Evolutionary conservation across 768 basidiomycete genomes (phyloP).

Genomic region (Amanita phalloides): DNA sequence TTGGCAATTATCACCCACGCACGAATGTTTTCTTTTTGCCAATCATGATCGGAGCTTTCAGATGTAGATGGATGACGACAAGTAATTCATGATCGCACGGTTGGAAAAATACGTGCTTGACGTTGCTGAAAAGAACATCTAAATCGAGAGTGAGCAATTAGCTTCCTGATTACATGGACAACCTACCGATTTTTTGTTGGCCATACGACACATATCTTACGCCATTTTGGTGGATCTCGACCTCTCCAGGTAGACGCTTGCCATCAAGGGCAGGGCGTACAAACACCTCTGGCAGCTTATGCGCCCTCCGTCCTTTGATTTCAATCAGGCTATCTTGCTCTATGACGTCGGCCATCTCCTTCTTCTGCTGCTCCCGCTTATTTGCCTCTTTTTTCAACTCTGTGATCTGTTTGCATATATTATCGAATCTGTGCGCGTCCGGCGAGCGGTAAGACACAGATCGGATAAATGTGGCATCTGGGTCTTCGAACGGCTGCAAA

Average conservation of each 20-base stretch:
- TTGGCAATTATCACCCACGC: slow-evolving; percentile 16
- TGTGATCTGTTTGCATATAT: slow-evolving; percentile 83
- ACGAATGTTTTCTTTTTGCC: slow-evolving; percentile 98
- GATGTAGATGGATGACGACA: slow-evolving; percentile 87
- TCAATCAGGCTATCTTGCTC: slow-evolving; percentile 89
- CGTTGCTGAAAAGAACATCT: slow-evolving; percentile 95
- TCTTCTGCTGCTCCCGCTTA: slow-evolving; percentile 95
- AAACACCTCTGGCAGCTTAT: slow-evolving; percentile 84
- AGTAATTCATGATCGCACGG: slow-evolving; percentile 94
- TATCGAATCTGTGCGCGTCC: slow-evolving; percentile 83
- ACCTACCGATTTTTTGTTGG: slow-evolving; percentile 81
- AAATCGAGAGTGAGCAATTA: slow-evolving; percentile 3
- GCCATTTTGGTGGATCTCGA: slow-evolving; percentile 97
- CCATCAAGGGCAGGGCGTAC: slow-evolving; percentile 91
- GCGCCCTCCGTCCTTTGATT: slow-evolving; percentile 79
- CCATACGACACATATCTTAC: slow-evolving; percentile 85
- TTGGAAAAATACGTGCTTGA: slow-evolving; percentile 98
- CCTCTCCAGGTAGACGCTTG: slow-evolving; percentile 92
- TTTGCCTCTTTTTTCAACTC: slow-evolving; percentile 95
- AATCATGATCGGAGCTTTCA: slow-evolving; percentile 95
- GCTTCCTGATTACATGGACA: slow-evolving; percentile 4
- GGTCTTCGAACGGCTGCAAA: slow-evolving; percentile 85
- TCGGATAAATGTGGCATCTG: slow-evolving; percentile 91
- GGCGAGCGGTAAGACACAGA: slow-evolving; percentile 90
- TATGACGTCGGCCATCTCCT: slow-evolving; percentile 96